These are phyloP conservation scores for Camillea tinctor DNA, from an alignment of 2,329 filamentous ascomycete species.

Conservation along the genomic window DNA sequence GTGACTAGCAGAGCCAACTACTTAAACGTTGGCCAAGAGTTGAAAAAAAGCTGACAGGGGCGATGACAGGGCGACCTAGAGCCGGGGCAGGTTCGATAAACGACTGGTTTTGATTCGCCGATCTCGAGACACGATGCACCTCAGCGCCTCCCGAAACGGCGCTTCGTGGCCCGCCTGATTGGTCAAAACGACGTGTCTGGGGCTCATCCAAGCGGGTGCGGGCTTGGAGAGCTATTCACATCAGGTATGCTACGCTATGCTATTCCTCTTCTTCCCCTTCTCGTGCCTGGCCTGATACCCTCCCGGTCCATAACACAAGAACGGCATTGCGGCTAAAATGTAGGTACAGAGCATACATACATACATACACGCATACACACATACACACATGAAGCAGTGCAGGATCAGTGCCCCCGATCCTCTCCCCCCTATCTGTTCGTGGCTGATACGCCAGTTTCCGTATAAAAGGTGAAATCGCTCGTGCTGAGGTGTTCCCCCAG, in stretches of 20 bases:
- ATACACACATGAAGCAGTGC: too few species aligned
- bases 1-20: neutral
- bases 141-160: slow-evolving; percentile 14
- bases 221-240: neutral
- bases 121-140: slow-evolving; percentile 14
- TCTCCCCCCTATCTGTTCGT: neutral
- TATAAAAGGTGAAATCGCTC: neutral
- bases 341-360: neutral
- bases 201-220: slow-evolving; percentile 10
- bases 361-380: too few species aligned
- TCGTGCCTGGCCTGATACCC: neutral
- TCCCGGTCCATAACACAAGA: neutral
- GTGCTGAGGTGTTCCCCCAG: neutral
- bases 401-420: too few species aligned
- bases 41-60: neutral
- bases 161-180: slow-evolving; percentile 18
- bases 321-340: neutral
- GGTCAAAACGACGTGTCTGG: slow-evolving; percentile 5
- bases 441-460: neutral
- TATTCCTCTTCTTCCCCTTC: neutral
- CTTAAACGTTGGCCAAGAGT: neutral
- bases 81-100: neutral
- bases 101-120: neutral
- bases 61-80: neutral
- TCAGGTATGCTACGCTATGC: neutral